Evolutionary conservation across 2,329 filamentous ascomycete species (phyloP), one percentile per base, ranked within the genome.

Genomic region (Epichloe typhina): DNA sequence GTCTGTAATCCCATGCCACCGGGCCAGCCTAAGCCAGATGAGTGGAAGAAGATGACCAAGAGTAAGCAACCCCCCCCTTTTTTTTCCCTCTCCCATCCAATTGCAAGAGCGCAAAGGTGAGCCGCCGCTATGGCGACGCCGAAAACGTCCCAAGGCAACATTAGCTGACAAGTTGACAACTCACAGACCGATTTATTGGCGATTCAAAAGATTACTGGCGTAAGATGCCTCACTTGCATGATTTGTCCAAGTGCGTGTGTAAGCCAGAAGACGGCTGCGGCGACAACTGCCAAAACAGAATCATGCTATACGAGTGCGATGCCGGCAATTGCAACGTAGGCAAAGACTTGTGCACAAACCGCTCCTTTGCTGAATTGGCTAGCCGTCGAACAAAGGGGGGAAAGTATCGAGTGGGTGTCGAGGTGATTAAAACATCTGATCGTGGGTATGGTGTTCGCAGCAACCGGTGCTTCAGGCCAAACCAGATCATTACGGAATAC

Each of bases 401-500:
- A 56, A 87, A 88, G 58, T 98, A 88, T 63, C 84, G 93, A 58
- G 83, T 95, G 53, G 93, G 93, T 45, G 90, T 98, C 8, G 93
- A 98, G 65, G 90, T 97, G 40, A 82, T 95, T 68, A 90, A 95
- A 71, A 97, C 93, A 1, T 69, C 73, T 19, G 86, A 95, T 67
- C 83, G 90, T 52, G 93, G 93, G 31, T 90, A 91, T 64, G 93
- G 93, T 49, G 88, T 98, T 47, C 84, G 93, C 54, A 88, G 86
- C 63, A 95, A 91, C 68, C 82, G 93, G 45, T 84, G 82, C 54
- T 98, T 97, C 65, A 75, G 83, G 52, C 80, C 90, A 1, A 83
- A 91, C 61, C 89, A 97, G 69, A 95, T 98, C 64, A 97, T 98
- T 62, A 91, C 97, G 70, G 93, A 98, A 63, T 98, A 98, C 63